Conservation (phyloP, 2,329 filamentous ascomycete species). For the Karstenula rhodostoma region DNA sequence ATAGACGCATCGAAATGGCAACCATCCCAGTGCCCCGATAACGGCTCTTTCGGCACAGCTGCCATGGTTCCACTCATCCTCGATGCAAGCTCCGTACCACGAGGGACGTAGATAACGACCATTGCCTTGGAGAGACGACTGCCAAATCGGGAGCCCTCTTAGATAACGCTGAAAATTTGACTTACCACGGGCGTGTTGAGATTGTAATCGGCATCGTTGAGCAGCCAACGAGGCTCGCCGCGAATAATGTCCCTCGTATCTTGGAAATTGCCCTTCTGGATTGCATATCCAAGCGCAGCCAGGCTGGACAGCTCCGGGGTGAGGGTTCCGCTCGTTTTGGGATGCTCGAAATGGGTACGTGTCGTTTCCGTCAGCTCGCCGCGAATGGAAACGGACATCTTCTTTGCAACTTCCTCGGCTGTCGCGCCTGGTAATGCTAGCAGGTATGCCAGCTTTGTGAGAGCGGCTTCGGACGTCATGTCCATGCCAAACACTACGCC, state of each 20-base stretch:
- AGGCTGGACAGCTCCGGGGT: constrained; percentile 70
- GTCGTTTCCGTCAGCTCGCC: constrained; percentile 85
- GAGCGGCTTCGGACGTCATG: constrained; percentile 86
- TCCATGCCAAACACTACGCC: constrained; percentile 91
- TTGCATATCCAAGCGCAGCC: constrained; percentile 80
- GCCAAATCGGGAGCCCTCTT: constrained; percentile 28
- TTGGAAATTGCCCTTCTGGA: constrained; percentile 73
- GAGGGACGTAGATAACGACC: constrained; percentile 31
- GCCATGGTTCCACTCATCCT: not conserved
- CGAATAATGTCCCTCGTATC: constrained; percentile 73
- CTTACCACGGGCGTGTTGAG: constrained; percentile 72
- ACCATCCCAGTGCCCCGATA: constrained; percentile 33
- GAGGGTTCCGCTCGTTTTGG: constrained; percentile 63
- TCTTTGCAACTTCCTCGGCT: constrained; percentile 69
- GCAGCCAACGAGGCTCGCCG: constrained; percentile 70
- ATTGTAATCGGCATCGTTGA: constrained; percentile 81
- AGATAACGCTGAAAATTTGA: constrained; percentile 30
- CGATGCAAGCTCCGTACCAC: constrained; percentile 24
- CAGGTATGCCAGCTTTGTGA: constrained; percentile 90
- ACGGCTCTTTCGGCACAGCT: constrained; percentile 26
- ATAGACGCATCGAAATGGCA: constrained; percentile 1
- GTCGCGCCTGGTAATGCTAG: constrained; percentile 73
- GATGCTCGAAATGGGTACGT: constrained; percentile 78
- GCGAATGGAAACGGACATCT: constrained; percentile 78
- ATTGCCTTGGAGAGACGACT: constrained; percentile 17